phyloP scores from a whole-genome alignment of 2,329 filamentous ascomycete species.

The Cryphonectria japonica region DNA sequence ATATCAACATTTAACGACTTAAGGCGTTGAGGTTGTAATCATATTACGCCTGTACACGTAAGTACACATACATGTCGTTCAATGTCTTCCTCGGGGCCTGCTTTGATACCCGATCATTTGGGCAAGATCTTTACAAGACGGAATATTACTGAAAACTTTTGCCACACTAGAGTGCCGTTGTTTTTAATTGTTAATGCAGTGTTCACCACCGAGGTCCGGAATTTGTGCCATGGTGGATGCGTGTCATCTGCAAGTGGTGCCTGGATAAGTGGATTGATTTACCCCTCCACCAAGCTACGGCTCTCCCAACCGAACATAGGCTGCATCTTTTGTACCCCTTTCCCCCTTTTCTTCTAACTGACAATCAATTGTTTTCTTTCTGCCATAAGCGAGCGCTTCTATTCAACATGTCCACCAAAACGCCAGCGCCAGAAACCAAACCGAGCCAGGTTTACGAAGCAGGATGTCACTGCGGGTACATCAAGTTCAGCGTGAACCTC shows the following conservation, averaged over 20 bases:
- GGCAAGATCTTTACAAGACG: background rate
- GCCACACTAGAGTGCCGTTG: too few species aligned
- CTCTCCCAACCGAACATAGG: background rate
- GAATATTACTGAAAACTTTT: too few species aligned
- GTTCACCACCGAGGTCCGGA: background rate
- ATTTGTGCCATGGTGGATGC: background rate
- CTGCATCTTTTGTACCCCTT: background rate
- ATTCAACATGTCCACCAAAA: conserved; percentile 22
- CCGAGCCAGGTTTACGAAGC: conserved; percentile 48
- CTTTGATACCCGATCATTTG: background rate
- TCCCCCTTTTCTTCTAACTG: too few species aligned
- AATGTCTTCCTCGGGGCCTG: background rate
- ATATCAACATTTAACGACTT: background rate
- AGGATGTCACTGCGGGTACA: conserved; percentile 57
- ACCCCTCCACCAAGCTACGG: background rate
- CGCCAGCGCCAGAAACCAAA: conserved; percentile 23
- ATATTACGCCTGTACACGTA: too few species aligned
- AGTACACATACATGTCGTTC: background rate
- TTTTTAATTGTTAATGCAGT: background rate
- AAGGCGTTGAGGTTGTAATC: too few species aligned
- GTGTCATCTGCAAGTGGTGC: background rate
- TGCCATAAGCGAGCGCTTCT: conserved; percentile 15
- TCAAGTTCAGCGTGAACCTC: conserved; percentile 52
- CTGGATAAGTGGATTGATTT: background rate
- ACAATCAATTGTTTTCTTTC: conserved; percentile 20